Conservation (phyloP, 2,329 filamentous ascomycete genomes). For the Tolypocladium amazonense region DNA sequence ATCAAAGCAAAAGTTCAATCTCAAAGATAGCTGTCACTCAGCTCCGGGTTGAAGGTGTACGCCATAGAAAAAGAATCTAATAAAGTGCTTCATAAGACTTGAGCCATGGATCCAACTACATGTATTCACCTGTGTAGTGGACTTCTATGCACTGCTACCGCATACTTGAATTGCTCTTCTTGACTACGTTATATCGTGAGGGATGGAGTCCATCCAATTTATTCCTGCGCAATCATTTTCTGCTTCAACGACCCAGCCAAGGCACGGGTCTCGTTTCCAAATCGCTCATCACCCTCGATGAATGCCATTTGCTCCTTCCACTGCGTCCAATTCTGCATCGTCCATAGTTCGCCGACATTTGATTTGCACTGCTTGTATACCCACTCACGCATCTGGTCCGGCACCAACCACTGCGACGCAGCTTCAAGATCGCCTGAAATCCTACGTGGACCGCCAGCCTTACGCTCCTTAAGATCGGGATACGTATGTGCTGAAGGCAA, state of each 20-base stretch:
- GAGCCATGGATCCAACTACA: too few species aligned
- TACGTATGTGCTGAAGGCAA: constrained; percentile 3
- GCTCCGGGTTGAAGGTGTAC: too few species aligned
- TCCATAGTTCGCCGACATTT: not conserved
- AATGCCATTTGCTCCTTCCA: constrained; percentile 5
- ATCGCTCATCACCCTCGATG: constrained; percentile 3
- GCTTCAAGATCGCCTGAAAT: constrained; percentile 4
- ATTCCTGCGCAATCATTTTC: constrained; percentile 8
- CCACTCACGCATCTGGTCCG: constrained; percentile 1
- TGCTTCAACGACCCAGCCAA: constrained; percentile 1
- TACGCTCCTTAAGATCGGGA: constrained; percentile 3
- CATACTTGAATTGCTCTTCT: not conserved
- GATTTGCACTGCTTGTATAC: constrained; percentile 1
- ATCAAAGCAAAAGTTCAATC: too few species aligned
- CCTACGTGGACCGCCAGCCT: constrained; percentile 1
- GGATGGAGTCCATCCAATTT: constrained; percentile 5
- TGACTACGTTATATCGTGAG: not conserved
- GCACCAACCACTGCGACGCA: constrained; percentile 4
- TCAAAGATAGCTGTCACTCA: too few species aligned
- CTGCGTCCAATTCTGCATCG: constrained; percentile 1
- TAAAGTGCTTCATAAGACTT: too few species aligned
- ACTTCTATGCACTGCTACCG: too few species aligned
- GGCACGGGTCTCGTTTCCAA: constrained; percentile 1
- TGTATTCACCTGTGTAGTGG: too few species aligned
- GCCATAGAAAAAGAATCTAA: too few species aligned